These are phyloP conservation scores for Phaffia australis DNA, from an alignment of 768 basidiomycete species.

Conservation along the genomic window DNA sequence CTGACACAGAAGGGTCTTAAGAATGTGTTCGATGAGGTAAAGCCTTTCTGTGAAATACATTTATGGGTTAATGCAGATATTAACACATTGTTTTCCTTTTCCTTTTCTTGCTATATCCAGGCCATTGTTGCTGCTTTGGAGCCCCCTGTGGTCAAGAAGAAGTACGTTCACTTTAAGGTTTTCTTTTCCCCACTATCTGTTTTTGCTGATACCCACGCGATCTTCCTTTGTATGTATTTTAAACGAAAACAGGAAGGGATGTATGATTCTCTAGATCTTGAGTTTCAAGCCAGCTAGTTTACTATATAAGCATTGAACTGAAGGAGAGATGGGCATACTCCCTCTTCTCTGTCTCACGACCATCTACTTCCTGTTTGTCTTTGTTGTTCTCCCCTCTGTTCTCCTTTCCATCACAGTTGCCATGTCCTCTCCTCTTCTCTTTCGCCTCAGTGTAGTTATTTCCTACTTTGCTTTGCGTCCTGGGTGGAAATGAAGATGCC, in stretches of 20 bases:
- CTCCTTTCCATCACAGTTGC: not conserved
- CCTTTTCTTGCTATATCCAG: conserved; percentile 40
- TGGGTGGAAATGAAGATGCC: conserved; percentile 1
- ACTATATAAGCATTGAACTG: too few relatives aligned
- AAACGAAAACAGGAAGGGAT: conserved; percentile 17
- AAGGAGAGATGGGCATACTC: too few relatives aligned
- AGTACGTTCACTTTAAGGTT: conserved; percentile 31
- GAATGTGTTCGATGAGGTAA: conserved; percentile 99
- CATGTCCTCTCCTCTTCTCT: conserved; percentile 23
- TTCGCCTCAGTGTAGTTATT: conserved; percentile 23
- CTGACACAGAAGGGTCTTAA: conserved; percentile 98
- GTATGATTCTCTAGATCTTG: conserved; percentile 15
- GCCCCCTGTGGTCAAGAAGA: conserved; percentile 81
- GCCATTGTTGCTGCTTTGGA: conserved; percentile 98
- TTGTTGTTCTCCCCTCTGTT: conserved; percentile 23
- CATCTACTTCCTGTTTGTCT: conserved; percentile 11
- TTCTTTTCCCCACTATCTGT: not conserved
- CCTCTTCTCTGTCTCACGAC: conserved; percentile 4
- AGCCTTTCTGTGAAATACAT: conserved; percentile 33
- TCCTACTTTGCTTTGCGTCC: conserved; percentile 1
- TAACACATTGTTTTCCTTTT: not conserved
- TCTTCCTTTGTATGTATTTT: not conserved
- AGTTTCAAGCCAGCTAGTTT: too few relatives aligned
- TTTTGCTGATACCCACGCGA: not conserved
- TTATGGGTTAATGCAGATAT: not conserved